These are phyloP conservation scores for Emydomyces testavorans DNA, from an alignment of 2,329 filamentous ascomycete species.

Conservation along the genomic window DNA sequence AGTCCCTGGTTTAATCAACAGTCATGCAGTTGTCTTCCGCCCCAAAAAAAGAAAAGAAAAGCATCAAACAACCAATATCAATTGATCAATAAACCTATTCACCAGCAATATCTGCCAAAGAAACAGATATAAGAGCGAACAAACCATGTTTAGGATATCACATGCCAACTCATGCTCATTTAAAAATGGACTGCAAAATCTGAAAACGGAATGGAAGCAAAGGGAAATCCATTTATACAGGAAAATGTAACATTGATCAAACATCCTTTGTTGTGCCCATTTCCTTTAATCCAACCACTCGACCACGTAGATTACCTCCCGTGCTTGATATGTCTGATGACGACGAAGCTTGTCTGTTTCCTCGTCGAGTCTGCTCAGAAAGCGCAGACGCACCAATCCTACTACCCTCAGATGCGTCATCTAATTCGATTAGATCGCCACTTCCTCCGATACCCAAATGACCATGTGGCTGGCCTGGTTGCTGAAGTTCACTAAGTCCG, in stretches of 20 bases:
- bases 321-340: neutral
- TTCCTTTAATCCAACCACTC: neutral
- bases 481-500: constrained; percentile 32
- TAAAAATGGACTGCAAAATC: neutral
- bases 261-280: constrained; percentile 1
- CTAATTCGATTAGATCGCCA: constrained; percentile 37
- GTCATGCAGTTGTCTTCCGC: neutral
- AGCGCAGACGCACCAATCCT: neutral
- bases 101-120: neutral
- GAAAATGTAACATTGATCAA: neutral
- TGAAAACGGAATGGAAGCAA: neutral
- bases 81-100: neutral
- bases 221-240: neutral
- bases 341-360: neutral
- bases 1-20: no score
- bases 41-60: neutral
- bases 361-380: neutral
- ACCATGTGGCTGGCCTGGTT: constrained; percentile 15
- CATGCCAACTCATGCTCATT: neutral
- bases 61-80: no score
- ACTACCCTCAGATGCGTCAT: constrained; percentile 25
- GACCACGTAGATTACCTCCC: constrained; percentile 2
- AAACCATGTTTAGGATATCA: neutral
- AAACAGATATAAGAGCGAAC: neutral
- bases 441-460: constrained; percentile 23